Conservation (phyloP, 345 rosid genomes). For the Lenwebbia sp. region DNA sequence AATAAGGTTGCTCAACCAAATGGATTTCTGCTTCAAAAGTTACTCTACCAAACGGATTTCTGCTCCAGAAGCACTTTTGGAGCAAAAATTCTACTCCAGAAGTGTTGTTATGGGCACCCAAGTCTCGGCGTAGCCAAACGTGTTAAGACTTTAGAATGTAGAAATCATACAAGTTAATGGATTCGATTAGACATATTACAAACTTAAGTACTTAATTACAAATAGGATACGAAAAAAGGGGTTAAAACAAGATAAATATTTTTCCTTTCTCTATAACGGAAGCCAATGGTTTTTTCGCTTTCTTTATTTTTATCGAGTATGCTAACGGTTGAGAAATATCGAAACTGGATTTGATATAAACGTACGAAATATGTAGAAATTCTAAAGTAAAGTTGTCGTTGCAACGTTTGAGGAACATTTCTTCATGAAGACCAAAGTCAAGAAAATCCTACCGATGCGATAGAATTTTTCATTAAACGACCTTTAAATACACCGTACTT, state of each 20-base stretch:
- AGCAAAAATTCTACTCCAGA: too few species aligned
- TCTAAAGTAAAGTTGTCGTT: background rate
- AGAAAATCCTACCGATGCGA: background rate
- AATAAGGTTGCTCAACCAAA: too few species aligned
- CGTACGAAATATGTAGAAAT: background rate
- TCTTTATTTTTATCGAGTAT: background rate
- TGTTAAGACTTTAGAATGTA: rapidly evolving
- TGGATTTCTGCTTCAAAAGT: too few species aligned
- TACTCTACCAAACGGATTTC: too few species aligned
- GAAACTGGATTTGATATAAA: background rate
- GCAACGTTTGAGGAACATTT: background rate
- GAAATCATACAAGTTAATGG: background rate
- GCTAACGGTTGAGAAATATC: background rate
- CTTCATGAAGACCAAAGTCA: background rate
- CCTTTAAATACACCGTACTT: background rate
- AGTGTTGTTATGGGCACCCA: too few species aligned
- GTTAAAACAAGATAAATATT: background rate
- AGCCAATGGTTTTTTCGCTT: background rate
- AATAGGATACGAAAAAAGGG: background rate
- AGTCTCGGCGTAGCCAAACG: background rate
- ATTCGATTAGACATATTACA: background rate
- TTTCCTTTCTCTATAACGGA: background rate
- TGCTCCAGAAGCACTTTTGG: too few species aligned
- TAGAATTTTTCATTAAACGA: background rate
- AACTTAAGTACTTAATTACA: background rate